A percentile compares a stretch with the other conserved stretches of the same genome.
phyloP scores from a whole-genome alignment of 176 grass and related monocot genomes.

The Cenchrus purpureus region DNA sequence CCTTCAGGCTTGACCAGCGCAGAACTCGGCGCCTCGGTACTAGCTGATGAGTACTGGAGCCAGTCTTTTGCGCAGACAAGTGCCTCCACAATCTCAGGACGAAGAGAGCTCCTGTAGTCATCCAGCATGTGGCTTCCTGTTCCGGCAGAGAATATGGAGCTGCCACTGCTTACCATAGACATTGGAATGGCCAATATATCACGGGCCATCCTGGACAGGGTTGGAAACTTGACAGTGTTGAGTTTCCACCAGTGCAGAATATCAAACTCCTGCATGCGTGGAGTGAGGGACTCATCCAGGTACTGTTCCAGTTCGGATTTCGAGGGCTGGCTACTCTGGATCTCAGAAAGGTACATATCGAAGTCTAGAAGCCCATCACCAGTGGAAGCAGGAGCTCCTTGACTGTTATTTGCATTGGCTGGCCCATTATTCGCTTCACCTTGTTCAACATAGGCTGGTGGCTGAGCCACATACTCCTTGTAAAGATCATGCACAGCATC shows the following conservation, averaged over 20 bases:
- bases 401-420: constrained; percentile 32
- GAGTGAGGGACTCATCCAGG: constrained; percentile 68
- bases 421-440: constrained; percentile 10
- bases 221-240: constrained; percentile 71
- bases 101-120: constrained; percentile 72
- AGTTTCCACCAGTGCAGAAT: constrained; percentile 84
- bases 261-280: constrained; percentile 73
- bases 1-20: constrained; percentile 51
- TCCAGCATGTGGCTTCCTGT: constrained; percentile 69
- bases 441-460: constrained; percentile 46
- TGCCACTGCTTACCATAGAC: constrained; percentile 59
- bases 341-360: constrained; percentile 81
- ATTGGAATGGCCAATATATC: constrained; percentile 79
- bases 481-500: constrained; percentile 72
- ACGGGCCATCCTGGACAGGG: constrained; percentile 70
- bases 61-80: constrained; percentile 78
- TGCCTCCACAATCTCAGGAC: constrained; percentile 74
- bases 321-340: constrained; percentile 50
- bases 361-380: constrained; percentile 69
- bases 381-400: constrained; percentile 18
- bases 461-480: constrained; percentile 61
- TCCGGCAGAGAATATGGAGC: constrained; percentile 57
- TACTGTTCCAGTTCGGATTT: constrained; percentile 80
- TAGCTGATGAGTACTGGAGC: constrained; percentile 53
- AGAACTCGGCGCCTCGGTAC: constrained; percentile 18